A percentile compares a stretch with the other conserved stretches of the same genome.
Evolutionary conservation across 176 grass and related monocot species (phyloP).

Genomic region (Carex pumila): DNA sequence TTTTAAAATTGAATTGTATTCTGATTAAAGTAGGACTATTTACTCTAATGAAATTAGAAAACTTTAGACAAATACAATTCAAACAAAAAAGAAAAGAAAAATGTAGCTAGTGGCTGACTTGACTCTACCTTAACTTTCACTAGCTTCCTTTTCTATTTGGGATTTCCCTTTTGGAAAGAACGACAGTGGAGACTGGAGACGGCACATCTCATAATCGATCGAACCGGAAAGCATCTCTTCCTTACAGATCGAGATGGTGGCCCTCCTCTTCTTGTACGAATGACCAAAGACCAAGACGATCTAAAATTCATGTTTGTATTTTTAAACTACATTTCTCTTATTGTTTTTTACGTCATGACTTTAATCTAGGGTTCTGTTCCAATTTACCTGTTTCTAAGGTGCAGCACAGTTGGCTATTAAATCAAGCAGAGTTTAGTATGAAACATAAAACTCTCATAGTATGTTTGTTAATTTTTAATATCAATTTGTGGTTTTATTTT

Average conservation of each 20-base stretch:
- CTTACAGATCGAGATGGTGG: slow-evolving; percentile 68
- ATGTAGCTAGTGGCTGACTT: slow-evolving; percentile 10
- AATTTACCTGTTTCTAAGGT: background rate
- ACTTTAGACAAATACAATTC: background rate
- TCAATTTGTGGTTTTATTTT: background rate
- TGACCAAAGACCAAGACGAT: slow-evolving; percentile 76
- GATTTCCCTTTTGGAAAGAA: slow-evolving; percentile 63
- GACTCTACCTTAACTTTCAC: slow-evolving; percentile 13
- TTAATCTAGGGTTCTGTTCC: too few relatives aligned
- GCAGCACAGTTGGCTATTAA: background rate
- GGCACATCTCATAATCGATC: slow-evolving; percentile 84
- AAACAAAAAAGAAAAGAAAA: slow-evolving; percentile 1
- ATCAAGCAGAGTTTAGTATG: background rate
- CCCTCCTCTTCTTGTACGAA: slow-evolving; percentile 69
- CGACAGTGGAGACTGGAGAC: slow-evolving; percentile 38
- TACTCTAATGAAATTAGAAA: background rate
- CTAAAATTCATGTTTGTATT: slow-evolving; percentile 74
- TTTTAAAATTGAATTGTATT: too few relatives aligned
- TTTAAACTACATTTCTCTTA: background rate
- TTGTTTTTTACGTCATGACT: background rate
- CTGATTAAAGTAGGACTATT: background rate
- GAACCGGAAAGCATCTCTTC: slow-evolving; percentile 91
- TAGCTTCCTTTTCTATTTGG: slow-evolving; percentile 94
- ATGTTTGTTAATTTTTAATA: background rate
- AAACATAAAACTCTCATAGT: background rate